These are phyloP conservation scores for Neoconidiobolus thromboides DNA, from an alignment of 371 early-diverging fungal genomes.

Conservation along the genomic window DNA sequence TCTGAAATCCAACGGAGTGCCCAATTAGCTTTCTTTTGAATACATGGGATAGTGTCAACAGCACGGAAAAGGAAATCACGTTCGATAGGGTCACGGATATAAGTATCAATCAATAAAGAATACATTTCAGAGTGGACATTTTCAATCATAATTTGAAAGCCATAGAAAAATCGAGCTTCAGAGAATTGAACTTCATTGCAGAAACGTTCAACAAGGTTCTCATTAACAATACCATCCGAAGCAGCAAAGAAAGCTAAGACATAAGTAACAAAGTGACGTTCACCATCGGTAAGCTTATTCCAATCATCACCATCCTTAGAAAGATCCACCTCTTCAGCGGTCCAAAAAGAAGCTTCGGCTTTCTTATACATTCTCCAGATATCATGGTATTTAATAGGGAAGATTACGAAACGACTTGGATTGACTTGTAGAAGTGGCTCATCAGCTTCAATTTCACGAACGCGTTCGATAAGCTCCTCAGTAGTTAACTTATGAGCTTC, in stretches of 20 bases:
- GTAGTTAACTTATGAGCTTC: too few relatives aligned
- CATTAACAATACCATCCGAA: conserved; percentile 99
- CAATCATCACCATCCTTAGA: conserved; percentile 89
- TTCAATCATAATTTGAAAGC: conserved; percentile 99
- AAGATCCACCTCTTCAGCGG: conserved; percentile 97
- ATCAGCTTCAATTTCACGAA: conserved; percentile 8
- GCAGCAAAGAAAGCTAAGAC: conserved; percentile 99
- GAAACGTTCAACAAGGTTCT: conserved; percentile 95
- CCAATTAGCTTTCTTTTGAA: conserved; percentile 98
- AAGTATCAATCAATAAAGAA: conserved; percentile 95
- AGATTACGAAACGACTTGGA: conserved; percentile 79
- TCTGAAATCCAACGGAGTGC: conserved; percentile 93
- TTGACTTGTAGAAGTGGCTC: conserved; percentile 33
- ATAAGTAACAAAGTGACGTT: conserved; percentile 91
- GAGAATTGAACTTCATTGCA: conserved; percentile 95
- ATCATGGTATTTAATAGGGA: conserved; percentile 91
- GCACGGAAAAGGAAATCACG: conserved; percentile 90
- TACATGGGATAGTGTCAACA: conserved; percentile 93
- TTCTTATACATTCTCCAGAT: conserved; percentile 99
- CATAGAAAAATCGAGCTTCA: conserved; percentile 98
- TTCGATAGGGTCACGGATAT: conserved; percentile 81
- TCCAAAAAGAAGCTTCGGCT: conserved; percentile 99
- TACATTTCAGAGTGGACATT: conserved; percentile 99
- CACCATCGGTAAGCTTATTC: conserved; percentile 79
- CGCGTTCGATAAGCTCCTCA: background rate